Percentiles rank a stretch among this genome's conserved stretches.
Conservation (phyloP, 495 filamentous ascomycete species). For the Aspergillus nidulans region DNA sequence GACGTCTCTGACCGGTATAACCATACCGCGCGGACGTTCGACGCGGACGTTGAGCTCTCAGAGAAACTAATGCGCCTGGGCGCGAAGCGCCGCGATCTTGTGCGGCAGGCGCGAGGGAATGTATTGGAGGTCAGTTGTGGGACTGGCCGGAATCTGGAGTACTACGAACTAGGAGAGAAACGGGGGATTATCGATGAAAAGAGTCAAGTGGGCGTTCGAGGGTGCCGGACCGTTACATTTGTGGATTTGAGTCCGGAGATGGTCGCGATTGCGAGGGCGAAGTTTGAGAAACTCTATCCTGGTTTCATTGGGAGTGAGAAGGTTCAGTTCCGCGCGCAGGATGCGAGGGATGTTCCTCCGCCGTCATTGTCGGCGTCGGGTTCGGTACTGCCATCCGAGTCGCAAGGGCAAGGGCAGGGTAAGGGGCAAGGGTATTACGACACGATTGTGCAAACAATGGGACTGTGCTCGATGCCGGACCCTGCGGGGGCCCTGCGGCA, state of each 20-base stretch:
- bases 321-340: conserved; percentile 41
- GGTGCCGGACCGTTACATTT: conserved; percentile 53
- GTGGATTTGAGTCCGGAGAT: conserved; percentile 62
- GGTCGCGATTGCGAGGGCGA: conserved; percentile 56
- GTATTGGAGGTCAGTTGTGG: conserved; percentile 88
- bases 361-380: background rate
- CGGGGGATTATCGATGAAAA: conserved; percentile 63
- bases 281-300: conserved; percentile 50
- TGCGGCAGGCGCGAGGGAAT: conserved; percentile 62
- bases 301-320: conserved; percentile 40
- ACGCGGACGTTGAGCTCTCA: conserved; percentile 57
- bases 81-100: conserved; percentile 56
- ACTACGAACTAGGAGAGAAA: conserved; percentile 63
- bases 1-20: conserved; percentile 57
- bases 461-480: conserved; percentile 77
- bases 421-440: conserved; percentile 52
- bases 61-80: conserved; percentile 65
- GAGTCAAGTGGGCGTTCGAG: conserved; percentile 28
- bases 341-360: conserved; percentile 26
- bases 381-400: background rate
- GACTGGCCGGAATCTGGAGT: conserved; percentile 81
- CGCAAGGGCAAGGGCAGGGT: background rate
- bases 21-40: conserved; percentile 54
- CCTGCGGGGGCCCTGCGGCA: conserved; percentile 63
- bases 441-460: conserved; percentile 89